Evolutionary conservation across 352 stramenopile genomes (phyloP).

Genomic region (Phytopythium ostracodes): DNA sequence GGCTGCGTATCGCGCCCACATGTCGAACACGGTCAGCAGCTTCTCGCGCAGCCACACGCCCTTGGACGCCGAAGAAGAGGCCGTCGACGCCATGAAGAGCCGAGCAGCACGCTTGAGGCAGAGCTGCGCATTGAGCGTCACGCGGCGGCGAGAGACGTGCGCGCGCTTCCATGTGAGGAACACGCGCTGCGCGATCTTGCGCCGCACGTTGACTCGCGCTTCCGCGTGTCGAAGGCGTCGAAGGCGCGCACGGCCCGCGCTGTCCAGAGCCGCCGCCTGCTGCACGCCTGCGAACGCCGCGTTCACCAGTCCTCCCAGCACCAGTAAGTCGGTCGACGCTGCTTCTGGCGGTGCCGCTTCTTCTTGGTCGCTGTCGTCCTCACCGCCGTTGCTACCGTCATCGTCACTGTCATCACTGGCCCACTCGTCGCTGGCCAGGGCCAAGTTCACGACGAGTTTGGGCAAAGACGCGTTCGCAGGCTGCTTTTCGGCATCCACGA

Average conservation of each 20-base stretch:
- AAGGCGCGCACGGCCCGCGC: slow-evolving; percentile 24
- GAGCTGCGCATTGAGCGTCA: slow-evolving; percentile 60
- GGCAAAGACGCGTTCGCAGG: slow-evolving; percentile 29
- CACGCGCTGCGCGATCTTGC: slow-evolving; percentile 63
- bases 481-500: slow-evolving; percentile 41
- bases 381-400: neutral
- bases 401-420: slow-evolving; percentile 17
- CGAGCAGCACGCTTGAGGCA: slow-evolving; percentile 68
- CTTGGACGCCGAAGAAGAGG: slow-evolving; percentile 7
- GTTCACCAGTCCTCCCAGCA: slow-evolving; percentile 47
- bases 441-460: slow-evolving; percentile 66
- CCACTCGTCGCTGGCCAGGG: slow-evolving; percentile 26
- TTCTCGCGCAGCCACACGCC: slow-evolving; percentile 60
- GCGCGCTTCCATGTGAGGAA: slow-evolving; percentile 64
- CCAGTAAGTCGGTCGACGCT: slow-evolving; percentile 10
- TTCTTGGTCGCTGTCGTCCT: slow-evolving; percentile 3
- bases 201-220: slow-evolving; percentile 41
- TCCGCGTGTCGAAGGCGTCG: slow-evolving; percentile 35
- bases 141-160: slow-evolving; percentile 37
- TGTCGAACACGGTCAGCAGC: slow-evolving; percentile 56
- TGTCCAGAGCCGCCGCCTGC: slow-evolving; percentile 14
- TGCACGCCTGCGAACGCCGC: slow-evolving; percentile 47
- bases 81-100: slow-evolving; percentile 43
- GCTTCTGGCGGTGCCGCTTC: slow-evolving; percentile 6
- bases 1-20: slow-evolving; percentile 57